Evolutionary conservation across 805 yeast species (phyloP), one percentile per base, ranked within the genome.

Genomic region (Hermanozyma aechmeae): DNA sequence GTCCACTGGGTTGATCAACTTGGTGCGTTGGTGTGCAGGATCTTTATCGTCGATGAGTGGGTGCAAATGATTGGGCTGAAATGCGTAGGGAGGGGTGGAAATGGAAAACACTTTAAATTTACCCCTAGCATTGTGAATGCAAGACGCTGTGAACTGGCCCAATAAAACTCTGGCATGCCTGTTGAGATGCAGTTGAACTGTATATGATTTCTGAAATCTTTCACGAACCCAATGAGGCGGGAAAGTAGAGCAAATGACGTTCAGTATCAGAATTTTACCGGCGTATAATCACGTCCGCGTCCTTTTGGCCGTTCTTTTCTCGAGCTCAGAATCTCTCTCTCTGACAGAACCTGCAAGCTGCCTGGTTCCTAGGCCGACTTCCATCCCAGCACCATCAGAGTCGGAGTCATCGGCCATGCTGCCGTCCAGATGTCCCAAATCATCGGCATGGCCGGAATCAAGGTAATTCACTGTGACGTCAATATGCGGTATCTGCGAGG

Each of bases 301-400:
- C n/a, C n/a, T n/a, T n/a, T n/a, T n/a, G n/a, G n/a, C n/a, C n/a
- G n/a, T n/a, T n/a, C n/a, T n/a, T n/a, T n/a, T n/a, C n/a, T n/a
- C n/a, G n/a, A n/a, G n/a, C n/a, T 48, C 54, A 2, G 45, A 42
- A n/a, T 45, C 49, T 24, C 56, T 34, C 21, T 47, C 46, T 15
- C 65, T 38, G 12, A 50, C 43, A 6, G 39, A 41, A 1, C 68
- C 68, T 2, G 60, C 56, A 4, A 57, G 41, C 6, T 55, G 46
- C 15, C 51, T 56, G 30, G 39, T 51, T n/a, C 58, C 63, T n/a
- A 62, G 46, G 26, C 59, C 61, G 16, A 62, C 64, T 26, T 55
- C 40, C 67, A 62, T 61, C 2, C 65, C 68, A 0, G 67, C 66
- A 2, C 38, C 60, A 13, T 40, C 53, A 11, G 37, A 38, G 10